Conservation (phyloP, 768 basidiomycete species). For the Exidia glandulosa region DNA sequence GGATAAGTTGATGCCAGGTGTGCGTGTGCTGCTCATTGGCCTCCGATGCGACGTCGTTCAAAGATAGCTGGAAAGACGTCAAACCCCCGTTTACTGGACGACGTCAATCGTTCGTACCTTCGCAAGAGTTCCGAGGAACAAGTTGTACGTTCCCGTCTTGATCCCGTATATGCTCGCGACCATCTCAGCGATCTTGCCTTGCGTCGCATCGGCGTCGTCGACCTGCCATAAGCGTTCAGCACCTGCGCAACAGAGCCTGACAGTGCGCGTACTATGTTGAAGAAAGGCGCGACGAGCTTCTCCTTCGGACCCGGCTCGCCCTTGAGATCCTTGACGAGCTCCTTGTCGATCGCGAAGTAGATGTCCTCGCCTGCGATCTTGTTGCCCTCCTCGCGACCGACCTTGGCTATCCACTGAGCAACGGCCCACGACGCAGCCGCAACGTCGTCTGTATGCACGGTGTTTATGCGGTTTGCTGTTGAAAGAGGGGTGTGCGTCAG, state of each 20-base stretch:
- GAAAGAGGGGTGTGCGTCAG: not conserved
- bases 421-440: slow-evolving; percentile 68
- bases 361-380: slow-evolving; percentile 56
- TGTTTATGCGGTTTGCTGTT: slow-evolving; percentile 30
- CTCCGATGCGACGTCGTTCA: slow-evolving; percentile 65
- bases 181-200: slow-evolving; percentile 52
- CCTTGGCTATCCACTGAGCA: slow-evolving; percentile 59
- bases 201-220: slow-evolving; percentile 65
- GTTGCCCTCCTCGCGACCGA: slow-evolving; percentile 56
- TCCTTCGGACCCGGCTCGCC: slow-evolving; percentile 40
- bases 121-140: slow-evolving; percentile 53
- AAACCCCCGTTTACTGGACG: too few species aligned
- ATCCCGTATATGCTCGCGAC: slow-evolving; percentile 68
- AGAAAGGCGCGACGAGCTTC: slow-evolving; percentile 62
- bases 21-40: slow-evolving; percentile 78
- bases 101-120: too few species aligned
- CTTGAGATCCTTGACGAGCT: slow-evolving; percentile 49
- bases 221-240: slow-evolving; percentile 31
- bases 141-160: slow-evolving; percentile 68
- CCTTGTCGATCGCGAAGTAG: slow-evolving; percentile 59
- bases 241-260: not conserved
- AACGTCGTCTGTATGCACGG: slow-evolving; percentile 69
- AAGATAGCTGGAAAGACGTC: slow-evolving; percentile 37
- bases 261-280: slow-evolving; percentile 52
- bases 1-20: slow-evolving; percentile 76